Evolutionary conservation across 805 yeast species (phyloP), one percentile per base, ranked within the genome.

Genomic region (Gaillardinia entomophila): DNA sequence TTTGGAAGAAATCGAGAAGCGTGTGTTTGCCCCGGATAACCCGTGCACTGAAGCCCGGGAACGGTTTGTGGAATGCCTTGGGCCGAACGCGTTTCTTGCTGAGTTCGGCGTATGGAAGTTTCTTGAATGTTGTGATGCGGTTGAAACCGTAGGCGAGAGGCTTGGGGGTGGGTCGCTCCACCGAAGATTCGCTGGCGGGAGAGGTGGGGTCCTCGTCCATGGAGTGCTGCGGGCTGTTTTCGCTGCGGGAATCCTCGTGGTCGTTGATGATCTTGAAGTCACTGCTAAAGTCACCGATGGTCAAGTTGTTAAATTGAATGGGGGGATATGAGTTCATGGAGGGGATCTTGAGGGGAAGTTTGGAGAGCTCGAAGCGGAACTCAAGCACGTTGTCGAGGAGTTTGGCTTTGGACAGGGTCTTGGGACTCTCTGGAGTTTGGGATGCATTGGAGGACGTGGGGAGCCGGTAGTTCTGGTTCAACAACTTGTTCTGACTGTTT

Each of bases 401-500:
- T 12, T 19, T 6, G 16, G 6, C 3, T 12, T 13, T 14, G n/a
- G n/a, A n/a, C n/a, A n/a, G n/a, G n/a, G n/a, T n/a, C 3, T 13
- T 16, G n/a, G 12, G 12, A 24, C 24, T n/a, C 12, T 16, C 12
- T 16, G 11, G n/a, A 23, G 5, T 20, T 30, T n/a, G 25, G 5
- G 6, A 12, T 6, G 6, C 13, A 13, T 18, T 22, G 29, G 28
- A 15, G 14, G 58, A 42, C 3, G 60, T 43, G 2, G 61, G 61
- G 34, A 55, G 41, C 23, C 58, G 32, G 41, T 53, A 52, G 29
- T 54, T 40, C 17, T 35, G 45, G 30, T 41, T 43, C 25, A 55
- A 35, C 25, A 54, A 31, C 31, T 48, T 54, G 35, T 55, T 55
- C 34, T 53, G 59, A 26, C 47, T 42, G 31, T 45, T 40, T 35